A percentile compares a stretch with the other conserved stretches of the same genome.
These are phyloP conservation scores for Schwanniomyces pseudopolymorphus DNA, from an alignment of 805 yeast genomes.

Conservation along the genomic window DNA sequence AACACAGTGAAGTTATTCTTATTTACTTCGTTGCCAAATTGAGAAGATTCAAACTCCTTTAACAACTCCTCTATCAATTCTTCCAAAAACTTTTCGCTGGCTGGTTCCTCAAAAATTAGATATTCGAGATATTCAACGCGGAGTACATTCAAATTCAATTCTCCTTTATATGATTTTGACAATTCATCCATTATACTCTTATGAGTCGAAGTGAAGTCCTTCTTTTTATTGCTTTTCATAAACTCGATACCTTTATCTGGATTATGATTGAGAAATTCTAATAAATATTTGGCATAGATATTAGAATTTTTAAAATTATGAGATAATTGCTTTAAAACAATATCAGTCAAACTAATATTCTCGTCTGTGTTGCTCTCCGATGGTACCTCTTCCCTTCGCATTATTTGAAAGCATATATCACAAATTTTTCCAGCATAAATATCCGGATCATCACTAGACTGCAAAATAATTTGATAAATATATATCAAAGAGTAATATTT, in stretches of 20 bases:
- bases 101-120: conserved; percentile 18
- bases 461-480: conserved; percentile 6
- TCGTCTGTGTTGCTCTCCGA: neutral
- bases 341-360: conserved; percentile 3
- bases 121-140: conserved; percentile 37
- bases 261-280: conserved; percentile 30
- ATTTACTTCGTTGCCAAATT: conserved; percentile 14
- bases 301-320: conserved; percentile 18
- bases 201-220: conserved; percentile 25
- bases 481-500: conserved; percentile 2
- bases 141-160: conserved; percentile 24
- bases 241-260: conserved; percentile 29
- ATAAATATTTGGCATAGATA: conserved; percentile 27
- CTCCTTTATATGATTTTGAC: conserved; percentile 17
- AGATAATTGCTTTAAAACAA: conserved; percentile 12
- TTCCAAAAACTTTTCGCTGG: conserved; percentile 8
- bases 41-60: conserved; percentile 14
- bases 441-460: neutral
- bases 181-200: conserved; percentile 30
- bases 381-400: neutral
- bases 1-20: conserved; percentile 25
- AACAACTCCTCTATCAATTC: conserved; percentile 29
- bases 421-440: conserved; percentile 5
- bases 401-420: conserved; percentile 2
- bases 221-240: conserved; percentile 26